A percentile compares a stretch with the other conserved stretches of the same genome.
phyloP scores from a whole-genome alignment of 768 basidiomycete genomes.

The Xerocomellus chrysenteron region DNA sequence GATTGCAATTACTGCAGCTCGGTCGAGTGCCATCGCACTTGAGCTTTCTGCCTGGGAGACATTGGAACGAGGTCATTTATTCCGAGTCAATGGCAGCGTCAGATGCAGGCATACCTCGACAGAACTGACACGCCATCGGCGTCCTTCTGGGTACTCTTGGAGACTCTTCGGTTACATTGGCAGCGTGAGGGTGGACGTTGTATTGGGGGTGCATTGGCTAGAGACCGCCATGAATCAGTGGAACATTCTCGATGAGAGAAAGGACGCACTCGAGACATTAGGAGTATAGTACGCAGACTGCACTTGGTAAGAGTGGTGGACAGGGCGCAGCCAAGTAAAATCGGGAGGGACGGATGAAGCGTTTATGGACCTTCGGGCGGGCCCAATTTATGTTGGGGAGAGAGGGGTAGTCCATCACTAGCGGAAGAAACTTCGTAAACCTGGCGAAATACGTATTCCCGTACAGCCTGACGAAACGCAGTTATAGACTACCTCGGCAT shows the following conservation, averaged over 20 bases:
- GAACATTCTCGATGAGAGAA: background rate
- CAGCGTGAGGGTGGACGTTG: slow-evolving; percentile 1
- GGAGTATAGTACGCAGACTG: background rate
- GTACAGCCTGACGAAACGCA: slow-evolving; percentile 32
- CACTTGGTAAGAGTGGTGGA: background rate
- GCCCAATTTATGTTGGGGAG: slow-evolving; percentile 31
- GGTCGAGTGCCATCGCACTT: slow-evolving; percentile 70
- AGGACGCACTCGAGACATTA: slow-evolving; percentile 28
- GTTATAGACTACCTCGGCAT: slow-evolving; percentile 22
- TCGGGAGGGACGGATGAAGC: slow-evolving; percentile 12
- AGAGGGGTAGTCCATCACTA: slow-evolving; percentile 25
- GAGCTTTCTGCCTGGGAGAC: slow-evolving; percentile 56
- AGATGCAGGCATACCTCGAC: slow-evolving; percentile 47
- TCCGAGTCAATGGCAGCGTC: background rate
- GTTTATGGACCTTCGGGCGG: slow-evolving; percentile 1
- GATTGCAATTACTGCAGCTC: slow-evolving; percentile 64
- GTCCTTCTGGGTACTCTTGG: slow-evolving; percentile 45
- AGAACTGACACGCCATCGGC: slow-evolving; percentile 75
- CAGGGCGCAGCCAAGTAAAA: background rate
- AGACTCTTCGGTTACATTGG: slow-evolving; percentile 15
- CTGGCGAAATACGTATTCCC: slow-evolving; percentile 34
- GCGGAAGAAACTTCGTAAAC: slow-evolving; percentile 27
- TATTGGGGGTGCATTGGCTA: slow-evolving; percentile 20
- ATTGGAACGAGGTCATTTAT: background rate
- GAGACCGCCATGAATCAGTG: background rate